Conservation (phyloP, 345 rosid genomes). For the Hibiscus mutabilis region DNA sequence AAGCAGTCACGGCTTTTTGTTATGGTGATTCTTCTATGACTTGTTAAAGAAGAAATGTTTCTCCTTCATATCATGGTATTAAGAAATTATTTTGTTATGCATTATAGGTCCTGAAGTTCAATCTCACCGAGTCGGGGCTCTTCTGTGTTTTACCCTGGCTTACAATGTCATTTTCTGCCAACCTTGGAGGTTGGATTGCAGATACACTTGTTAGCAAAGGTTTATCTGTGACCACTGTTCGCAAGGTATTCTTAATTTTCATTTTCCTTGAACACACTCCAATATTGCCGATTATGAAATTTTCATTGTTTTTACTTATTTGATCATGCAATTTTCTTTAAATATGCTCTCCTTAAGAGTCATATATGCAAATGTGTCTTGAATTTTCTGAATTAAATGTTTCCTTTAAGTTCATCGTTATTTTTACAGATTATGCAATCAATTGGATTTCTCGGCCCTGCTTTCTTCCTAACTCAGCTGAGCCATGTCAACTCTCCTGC, state of each 20-base stretch:
- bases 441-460: conserved; percentile 94
- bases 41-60: not conserved
- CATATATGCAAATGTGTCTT: not conserved
- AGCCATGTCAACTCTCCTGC: conserved; percentile 87
- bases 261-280: not conserved
- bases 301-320: not conserved
- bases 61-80: conserved; percentile 1
- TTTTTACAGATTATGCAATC: conserved; percentile 80
- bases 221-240: conserved; percentile 66
- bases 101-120: conserved; percentile 75
- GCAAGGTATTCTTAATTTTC: conserved; percentile 52
- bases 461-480: conserved; percentile 89
- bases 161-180: conserved; percentile 93
- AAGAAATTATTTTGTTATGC: not conserved
- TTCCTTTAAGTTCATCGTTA: not conserved
- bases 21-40: conserved; percentile 1
- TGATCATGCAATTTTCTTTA: not conserved
- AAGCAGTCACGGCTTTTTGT: not conserved
- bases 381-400: conserved; percentile 1
- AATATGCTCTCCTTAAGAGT: not conserved
- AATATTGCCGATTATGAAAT: not conserved
- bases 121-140: conserved; percentile 84
- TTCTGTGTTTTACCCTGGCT: conserved; percentile 85
- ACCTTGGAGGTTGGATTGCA: conserved; percentile 93
- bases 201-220: conserved; percentile 90